Evolutionary conservation across 2,329 filamentous ascomycete species (phyloP).

Genomic region (Arachnopeziza araneosa): DNA sequence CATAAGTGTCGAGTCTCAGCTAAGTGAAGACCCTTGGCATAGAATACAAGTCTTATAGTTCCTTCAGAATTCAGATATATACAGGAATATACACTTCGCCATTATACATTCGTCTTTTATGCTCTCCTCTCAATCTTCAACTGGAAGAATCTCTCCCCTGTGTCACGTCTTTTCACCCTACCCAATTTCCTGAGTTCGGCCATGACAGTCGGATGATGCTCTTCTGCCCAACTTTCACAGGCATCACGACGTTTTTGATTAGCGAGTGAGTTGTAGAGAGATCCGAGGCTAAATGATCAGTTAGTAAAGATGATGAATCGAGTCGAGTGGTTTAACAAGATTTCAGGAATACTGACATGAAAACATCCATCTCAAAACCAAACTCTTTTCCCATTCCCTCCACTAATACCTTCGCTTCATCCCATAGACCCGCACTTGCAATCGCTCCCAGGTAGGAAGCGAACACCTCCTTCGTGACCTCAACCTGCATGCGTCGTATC

Average conservation of each 20-base stretch:
- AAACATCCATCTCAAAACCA: constrained; percentile 60
- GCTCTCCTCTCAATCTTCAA: background rate
- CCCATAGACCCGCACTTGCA: constrained; percentile 64
- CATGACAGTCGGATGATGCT: constrained; percentile 66
- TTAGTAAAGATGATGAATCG: background rate
- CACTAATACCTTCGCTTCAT: constrained; percentile 62
- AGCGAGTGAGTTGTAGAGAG: background rate
- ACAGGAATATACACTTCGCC: background rate
- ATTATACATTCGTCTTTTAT: background rate
- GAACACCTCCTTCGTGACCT: constrained; percentile 68
- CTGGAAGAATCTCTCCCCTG: background rate
- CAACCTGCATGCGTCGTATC: constrained; percentile 69
- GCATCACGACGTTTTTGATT: background rate
- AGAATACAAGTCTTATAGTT: background rate
- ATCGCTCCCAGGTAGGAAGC: constrained; percentile 72
- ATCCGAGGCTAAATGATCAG: background rate
- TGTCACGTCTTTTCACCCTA: background rate
- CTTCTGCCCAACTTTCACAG: constrained; percentile 54
- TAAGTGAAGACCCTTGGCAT: too few relatives aligned
- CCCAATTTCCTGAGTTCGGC: constrained; percentile 43
- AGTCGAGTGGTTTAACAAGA: background rate
- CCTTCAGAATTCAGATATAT: background rate
- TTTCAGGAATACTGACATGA: constrained; percentile 56
- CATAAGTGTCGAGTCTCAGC: too few relatives aligned
- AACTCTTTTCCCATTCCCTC: constrained; percentile 60